Evolutionary conservation across 2,329 filamentous ascomycete species (phyloP), one percentile per base, ranked within the genome.

Genomic region (Podosphaera leucotricha): DNA sequence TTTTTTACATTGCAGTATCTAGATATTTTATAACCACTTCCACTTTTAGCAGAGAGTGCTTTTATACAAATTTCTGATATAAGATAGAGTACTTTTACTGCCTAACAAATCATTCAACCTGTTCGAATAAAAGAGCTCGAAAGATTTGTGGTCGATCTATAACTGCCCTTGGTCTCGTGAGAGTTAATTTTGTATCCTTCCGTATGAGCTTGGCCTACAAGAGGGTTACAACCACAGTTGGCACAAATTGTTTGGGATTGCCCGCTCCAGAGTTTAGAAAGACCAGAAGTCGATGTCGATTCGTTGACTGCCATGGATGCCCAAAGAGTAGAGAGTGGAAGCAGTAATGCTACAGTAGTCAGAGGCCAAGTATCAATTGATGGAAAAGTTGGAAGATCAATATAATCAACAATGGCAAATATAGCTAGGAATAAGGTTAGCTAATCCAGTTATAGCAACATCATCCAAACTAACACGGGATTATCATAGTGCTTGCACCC

Each of bases 291-390:
- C 5, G 50, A 47, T 16, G 26, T 43, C 20, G 48, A 46, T 37
- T 49, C 46, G 18, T 53, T 49, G 18, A 48, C 53, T 21, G 47
- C 44, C 49, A 53, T 53, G n/a, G 52, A 44, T 13, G 76, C 76
- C 77, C 77, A 80, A 50, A 80, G 66, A 16, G 73, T 70, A 13
- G 74, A 77, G 10, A 80, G 63, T 1, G 77, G 77, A 15, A 80
- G 66, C 48, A 72, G 73, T 47, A 79, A 65, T 46, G 68, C 69
- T 30, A 76, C 68, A 18, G 73, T 58, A 15, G 73, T 74, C 7
- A 74, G 59, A 44, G 71, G 63, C 47, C 71, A 62, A 41, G 66
- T 65, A 45, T 65, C 63, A 26, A 78, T 60, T 49, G 75, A 68
- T 3, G 68, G 66, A 43, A 70, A 62, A 3, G 54, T 47, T 19